A percentile compares a stretch with the other conserved stretches of the same genome.
phyloP scores from a whole-genome alignment of 2,329 filamentous ascomycete species.

The Aspergillus sp. region DNA sequence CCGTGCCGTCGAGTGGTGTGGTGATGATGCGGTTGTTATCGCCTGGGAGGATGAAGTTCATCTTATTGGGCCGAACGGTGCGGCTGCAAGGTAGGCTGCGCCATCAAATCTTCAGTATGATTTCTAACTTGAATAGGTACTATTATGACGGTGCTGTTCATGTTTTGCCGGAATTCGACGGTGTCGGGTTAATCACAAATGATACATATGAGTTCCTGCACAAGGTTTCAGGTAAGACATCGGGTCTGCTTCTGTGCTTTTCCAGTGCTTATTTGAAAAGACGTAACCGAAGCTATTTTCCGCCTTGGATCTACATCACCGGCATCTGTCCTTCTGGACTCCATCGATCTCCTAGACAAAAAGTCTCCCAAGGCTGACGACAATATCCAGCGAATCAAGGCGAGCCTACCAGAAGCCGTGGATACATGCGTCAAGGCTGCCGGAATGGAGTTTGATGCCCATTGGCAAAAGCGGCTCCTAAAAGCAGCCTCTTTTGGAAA shows the following conservation, averaged over 20 bases:
- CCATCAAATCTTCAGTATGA: not conserved
- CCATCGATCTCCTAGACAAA: slow-evolving; percentile 85
- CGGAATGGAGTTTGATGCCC: slow-evolving; percentile 84
- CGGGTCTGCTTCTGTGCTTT: not conserved
- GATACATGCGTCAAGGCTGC: slow-evolving; percentile 92
- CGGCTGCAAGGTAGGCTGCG: slow-evolving; percentile 61
- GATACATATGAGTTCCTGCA: slow-evolving; percentile 98
- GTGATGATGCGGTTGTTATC: slow-evolving; percentile 88
- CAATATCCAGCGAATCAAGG: slow-evolving; percentile 90
- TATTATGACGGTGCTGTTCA: slow-evolving; percentile 93
- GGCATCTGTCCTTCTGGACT: slow-evolving; percentile 90
- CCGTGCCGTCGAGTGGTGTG: slow-evolving; percentile 92
- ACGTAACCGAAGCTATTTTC: slow-evolving; percentile 86
- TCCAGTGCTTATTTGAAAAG: slow-evolving; percentile 36
- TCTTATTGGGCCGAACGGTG: slow-evolving; percentile 82
- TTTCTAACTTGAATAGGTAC: slow-evolving; percentile 59
- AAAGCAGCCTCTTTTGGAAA: slow-evolving; percentile 97
- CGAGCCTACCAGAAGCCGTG: slow-evolving; percentile 87
- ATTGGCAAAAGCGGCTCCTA: slow-evolving; percentile 95
- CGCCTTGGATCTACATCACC: slow-evolving; percentile 84
- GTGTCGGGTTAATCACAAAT: slow-evolving; percentile 87
- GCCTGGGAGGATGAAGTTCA: slow-evolving; percentile 99
- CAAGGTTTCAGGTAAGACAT: slow-evolving; percentile 69
- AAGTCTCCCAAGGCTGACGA: slow-evolving; percentile 97
- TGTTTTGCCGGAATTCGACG: slow-evolving; percentile 83